Conservation (phyloP, 164 flowering plant genomes). For the Stephania yunnanensis region DNA sequence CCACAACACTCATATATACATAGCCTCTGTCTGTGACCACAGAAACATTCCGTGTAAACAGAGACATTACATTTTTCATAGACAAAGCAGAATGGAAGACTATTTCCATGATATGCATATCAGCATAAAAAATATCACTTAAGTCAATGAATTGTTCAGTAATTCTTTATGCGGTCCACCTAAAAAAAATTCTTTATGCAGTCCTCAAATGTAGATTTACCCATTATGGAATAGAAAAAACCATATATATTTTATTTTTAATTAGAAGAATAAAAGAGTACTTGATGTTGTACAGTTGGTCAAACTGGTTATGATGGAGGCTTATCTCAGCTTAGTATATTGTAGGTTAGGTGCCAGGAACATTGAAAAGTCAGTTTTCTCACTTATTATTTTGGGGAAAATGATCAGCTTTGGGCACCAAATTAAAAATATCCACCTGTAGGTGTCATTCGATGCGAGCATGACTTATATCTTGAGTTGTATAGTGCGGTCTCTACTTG, state of each 20-base stretch:
- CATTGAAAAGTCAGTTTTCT: background rate
- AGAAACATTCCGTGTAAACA: no score
- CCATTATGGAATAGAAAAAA: background rate
- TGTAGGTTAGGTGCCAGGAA: background rate
- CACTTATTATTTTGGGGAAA: background rate
- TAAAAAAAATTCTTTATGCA: background rate
- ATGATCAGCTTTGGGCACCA: no score
- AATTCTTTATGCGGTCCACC: background rate
- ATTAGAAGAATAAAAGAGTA: background rate
- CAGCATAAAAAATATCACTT: background rate
- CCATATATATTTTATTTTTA: background rate
- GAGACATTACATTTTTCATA: no score
- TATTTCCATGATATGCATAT: background rate
- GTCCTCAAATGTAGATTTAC: background rate
- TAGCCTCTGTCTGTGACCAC: no score
- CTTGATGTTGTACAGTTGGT: slow-evolving; percentile 3
- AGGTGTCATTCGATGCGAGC: no score
- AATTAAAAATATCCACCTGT: no score
- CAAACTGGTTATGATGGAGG: slow-evolving; percentile 1
- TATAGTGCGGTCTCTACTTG: no score
- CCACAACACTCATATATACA: no score
- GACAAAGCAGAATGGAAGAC: background rate
- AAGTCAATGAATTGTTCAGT: background rate
- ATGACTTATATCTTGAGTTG: no score
- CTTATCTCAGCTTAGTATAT: background rate